phyloP scores from a whole-genome alignment of 495 filamentous ascomycete species.

The Neurospora hispaniola region DNA sequence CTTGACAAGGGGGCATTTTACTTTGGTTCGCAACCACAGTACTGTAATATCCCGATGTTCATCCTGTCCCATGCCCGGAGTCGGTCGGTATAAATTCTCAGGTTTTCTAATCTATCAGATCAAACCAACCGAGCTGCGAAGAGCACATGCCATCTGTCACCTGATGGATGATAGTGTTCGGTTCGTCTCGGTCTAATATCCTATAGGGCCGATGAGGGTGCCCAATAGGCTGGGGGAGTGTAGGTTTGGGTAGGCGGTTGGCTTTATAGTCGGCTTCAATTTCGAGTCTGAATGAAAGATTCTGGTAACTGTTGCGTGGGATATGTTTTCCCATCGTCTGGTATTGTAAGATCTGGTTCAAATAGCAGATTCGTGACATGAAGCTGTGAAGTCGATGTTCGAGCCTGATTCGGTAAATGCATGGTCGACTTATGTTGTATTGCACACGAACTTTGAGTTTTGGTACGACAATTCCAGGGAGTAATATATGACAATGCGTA shows the following conservation, averaged over 20 bases:
- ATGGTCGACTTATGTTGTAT: background rate
- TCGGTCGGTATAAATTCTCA: background rate
- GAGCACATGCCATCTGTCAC: background rate
- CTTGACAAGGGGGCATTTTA: too few relatives aligned
- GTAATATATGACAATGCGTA: too few relatives aligned
- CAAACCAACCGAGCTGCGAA: background rate
- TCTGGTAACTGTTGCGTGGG: background rate
- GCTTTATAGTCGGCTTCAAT: background rate
- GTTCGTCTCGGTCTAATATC: background rate
- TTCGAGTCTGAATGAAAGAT: too few relatives aligned
- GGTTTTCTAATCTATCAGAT: background rate
- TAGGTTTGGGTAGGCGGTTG: background rate
- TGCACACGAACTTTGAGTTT: too few relatives aligned
- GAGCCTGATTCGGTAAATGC: background rate
- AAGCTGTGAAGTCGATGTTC: background rate
- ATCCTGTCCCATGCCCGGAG: background rate
- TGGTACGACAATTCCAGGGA: background rate
- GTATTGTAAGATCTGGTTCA: background rate
- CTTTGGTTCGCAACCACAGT: too few relatives aligned
- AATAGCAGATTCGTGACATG: too few relatives aligned
- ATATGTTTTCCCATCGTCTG: background rate
- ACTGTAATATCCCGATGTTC: background rate
- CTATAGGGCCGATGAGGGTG: background rate
- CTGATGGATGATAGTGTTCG: background rate
- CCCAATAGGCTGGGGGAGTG: background rate